Evolutionary conservation across 805 yeast species (phyloP).

Genomic region (Lipomyces sp.): DNA sequence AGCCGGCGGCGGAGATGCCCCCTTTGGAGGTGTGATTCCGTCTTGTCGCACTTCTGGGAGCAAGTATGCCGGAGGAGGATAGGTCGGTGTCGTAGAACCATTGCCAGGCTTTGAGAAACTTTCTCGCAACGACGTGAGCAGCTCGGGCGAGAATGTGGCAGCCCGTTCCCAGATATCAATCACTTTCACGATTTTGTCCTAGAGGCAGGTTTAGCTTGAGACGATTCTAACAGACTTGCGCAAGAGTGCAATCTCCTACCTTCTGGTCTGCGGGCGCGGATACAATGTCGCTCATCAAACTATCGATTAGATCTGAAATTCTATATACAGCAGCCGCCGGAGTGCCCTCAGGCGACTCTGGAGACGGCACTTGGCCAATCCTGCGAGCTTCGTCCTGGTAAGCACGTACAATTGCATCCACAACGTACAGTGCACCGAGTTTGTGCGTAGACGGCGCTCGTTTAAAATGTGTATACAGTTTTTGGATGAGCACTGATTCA

Average conservation of each 20-base stretch:
- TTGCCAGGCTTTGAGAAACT: conserved; percentile 46
- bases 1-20: conserved; percentile 28
- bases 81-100: conserved; percentile 65
- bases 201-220: background rate
- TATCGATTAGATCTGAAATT: conserved; percentile 61
- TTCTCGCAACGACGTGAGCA: conserved; percentile 53
- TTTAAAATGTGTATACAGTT: conserved; percentile 64
- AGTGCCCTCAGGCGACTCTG: conserved; percentile 54
- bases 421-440: conserved; percentile 84
- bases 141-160: conserved; percentile 62
- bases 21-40: conserved; percentile 13
- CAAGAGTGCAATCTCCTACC: too few relatives aligned
- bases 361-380: conserved; percentile 42
- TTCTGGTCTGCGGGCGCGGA: conserved; percentile 54
- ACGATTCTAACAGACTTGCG: too few relatives aligned
- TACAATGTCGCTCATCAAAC: conserved; percentile 60
- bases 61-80: conserved; percentile 50
- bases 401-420: conserved; percentile 88
- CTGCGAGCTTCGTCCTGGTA: conserved; percentile 71
- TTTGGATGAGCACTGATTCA: conserved; percentile 56
- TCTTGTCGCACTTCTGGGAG: conserved; percentile 1
- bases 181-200: conserved; percentile 73
- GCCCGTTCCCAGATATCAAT: conserved; percentile 91
- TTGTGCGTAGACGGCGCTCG: conserved; percentile 76
- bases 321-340: conserved; percentile 68